These are phyloP conservation scores for Trametes hirsuta DNA, from an alignment of 1,284 basidiomycete genomes.

Conservation along the genomic window DNA sequence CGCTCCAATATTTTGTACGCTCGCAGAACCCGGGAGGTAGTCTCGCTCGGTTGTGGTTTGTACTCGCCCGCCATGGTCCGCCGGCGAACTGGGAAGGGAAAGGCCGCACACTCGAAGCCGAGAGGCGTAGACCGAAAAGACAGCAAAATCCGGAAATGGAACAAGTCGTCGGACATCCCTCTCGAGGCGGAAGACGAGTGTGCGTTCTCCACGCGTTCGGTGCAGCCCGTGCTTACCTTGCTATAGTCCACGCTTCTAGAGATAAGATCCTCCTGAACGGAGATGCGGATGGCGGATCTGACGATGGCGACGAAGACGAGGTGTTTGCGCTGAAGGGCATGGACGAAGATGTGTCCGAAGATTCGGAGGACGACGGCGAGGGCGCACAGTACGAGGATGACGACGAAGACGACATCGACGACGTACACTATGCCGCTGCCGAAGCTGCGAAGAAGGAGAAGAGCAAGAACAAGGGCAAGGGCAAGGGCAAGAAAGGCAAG, in stretches of 20 bases:
- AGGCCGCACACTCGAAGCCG: conserved; percentile 37
- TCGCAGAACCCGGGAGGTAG: not conserved
- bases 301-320: conserved; percentile 65
- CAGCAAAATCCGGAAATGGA: conserved; percentile 63
- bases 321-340: conserved; percentile 70
- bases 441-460: conserved; percentile 37
- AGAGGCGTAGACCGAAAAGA: conserved; percentile 55
- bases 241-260: conserved; percentile 64
- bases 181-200: conserved; percentile 79
- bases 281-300: conserved; percentile 43
- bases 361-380: conserved; percentile 46
- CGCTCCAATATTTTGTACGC: conserved; percentile 18
- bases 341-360: conserved; percentile 45
- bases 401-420: conserved; percentile 46
- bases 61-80: conserved; percentile 32
- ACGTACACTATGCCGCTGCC: conserved; percentile 21
- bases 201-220: conserved; percentile 39
- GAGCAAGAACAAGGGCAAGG: conserved; percentile 38
- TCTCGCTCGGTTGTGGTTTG: not conserved
- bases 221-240: not conserved
- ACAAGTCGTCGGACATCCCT: conserved; percentile 65
- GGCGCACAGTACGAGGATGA: conserved; percentile 41
- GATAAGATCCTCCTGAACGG: conserved; percentile 83
- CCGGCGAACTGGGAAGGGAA: conserved; percentile 33
- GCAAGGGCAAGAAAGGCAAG: conserved; percentile 42